Evolutionary conservation across 2,329 filamentous ascomycete genomes (phyloP), one percentile per base, ranked within the genome.

Genomic region (Conoideocrella luteorostrata): DNA sequence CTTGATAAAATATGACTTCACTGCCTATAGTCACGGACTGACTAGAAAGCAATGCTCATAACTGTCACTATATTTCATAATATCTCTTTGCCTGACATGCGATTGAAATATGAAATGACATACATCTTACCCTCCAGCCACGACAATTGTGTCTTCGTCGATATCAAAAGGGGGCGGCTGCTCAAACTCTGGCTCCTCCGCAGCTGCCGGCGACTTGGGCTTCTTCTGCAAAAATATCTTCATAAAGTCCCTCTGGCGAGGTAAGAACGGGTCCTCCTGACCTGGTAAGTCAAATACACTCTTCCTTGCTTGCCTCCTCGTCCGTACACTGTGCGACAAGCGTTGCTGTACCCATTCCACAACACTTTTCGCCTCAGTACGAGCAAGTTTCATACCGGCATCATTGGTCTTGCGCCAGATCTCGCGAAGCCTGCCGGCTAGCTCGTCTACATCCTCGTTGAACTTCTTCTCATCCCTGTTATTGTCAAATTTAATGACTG

Each of bases 321-420:
- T 86, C 39, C 88, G 74, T 38, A 91, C 82, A 3, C 78, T 75
- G 58, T 84, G 81, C 37, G 80, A 66, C 12, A 96, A 69, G 44
- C 90, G 78, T 55, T 86, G 80, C 46, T 82, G 75, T n/a, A 95
- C 67, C 45, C 81, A 75, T 54, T 94, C 85, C 30, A 95, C 71
- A 10, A 75, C 73, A 43, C 81, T 80, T 63, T 95, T 95, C 11
- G 86, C 80, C 56, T 94, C 81, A 23, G 86, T 84, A 23, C 86
- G 77, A 13, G 77, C 75, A 46, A 93, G 71, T 18, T 80, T 80
- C 35, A 87, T 84, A 32, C 86, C 87, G 1, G 82, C 75, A 55
- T 89, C 86, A 46, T 82, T 75, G 55, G 95, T 94, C 30, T 74
- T 74, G 45, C 70, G 68, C 62, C 71, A 72, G 24, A 81, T 65